Percentiles rank a stretch among this genome's conserved stretches.
phyloP scores from a whole-genome alignment of 2,329 filamentous ascomycete genomes.

The Pseudodiploospora longispora region DNA sequence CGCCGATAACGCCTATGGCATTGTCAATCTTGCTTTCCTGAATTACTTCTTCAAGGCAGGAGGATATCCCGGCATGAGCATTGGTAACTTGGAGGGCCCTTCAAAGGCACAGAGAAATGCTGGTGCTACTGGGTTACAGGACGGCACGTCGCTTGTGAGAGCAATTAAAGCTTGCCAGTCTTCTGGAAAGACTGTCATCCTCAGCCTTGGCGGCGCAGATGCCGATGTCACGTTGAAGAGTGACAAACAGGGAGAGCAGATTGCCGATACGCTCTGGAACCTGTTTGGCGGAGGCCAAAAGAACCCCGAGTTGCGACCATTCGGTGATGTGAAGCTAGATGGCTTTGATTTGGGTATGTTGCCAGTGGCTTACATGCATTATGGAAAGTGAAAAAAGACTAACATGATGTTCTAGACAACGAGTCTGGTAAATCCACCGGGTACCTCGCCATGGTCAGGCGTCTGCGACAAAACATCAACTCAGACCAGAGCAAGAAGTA shows the following conservation, averaged over 20 bases:
- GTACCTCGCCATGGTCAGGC: constrained; percentile 53
- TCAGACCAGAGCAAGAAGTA: constrained; percentile 9
- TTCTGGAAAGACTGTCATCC: constrained; percentile 58
- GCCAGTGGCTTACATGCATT: too few relatives aligned
- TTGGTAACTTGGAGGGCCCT: constrained; percentile 6
- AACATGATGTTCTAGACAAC: constrained; percentile 8
- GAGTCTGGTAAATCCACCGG: constrained; percentile 54
- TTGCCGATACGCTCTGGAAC: constrained; percentile 57
- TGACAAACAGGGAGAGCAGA: constrained; percentile 36
- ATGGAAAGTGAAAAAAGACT: neutral
- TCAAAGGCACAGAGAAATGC: constrained; percentile 11
- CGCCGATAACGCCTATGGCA: constrained; percentile 12
- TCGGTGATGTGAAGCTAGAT: constrained; percentile 57
- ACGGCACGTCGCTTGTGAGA: constrained; percentile 11
- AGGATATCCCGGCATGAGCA: constrained; percentile 5
- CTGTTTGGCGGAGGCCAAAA: constrained; percentile 48
- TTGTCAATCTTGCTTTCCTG: constrained; percentile 16
- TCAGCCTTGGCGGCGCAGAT: constrained; percentile 60
- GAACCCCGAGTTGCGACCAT: constrained; percentile 48
- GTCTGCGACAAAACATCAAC: constrained; percentile 42
- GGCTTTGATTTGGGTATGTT: constrained; percentile 55
- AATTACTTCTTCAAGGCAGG: constrained; percentile 12
- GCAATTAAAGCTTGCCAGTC: constrained; percentile 49
- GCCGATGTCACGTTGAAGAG: constrained; percentile 53
- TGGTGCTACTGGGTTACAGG: constrained; percentile 14